Percentiles rank a stretch among this genome's conserved stretches.
These are phyloP conservation scores for Rubia peregrina DNA, from an alignment of 305 asterid species.

Conservation along the genomic window DNA sequence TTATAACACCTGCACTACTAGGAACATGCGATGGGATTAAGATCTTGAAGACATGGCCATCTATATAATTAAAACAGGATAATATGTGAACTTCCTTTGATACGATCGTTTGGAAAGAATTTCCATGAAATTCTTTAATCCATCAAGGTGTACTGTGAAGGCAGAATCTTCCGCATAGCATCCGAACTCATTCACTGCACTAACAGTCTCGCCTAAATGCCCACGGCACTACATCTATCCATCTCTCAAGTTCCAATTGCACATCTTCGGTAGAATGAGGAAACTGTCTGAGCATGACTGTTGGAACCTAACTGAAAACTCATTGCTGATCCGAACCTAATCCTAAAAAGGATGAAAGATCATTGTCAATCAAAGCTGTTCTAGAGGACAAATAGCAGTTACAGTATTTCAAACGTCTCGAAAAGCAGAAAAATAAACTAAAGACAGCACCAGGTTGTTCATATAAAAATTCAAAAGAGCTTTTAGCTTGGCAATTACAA, in stretches of 20 bases:
- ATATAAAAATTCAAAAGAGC: background rate
- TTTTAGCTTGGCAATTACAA: background rate
- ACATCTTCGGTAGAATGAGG: background rate
- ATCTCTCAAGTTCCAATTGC: background rate
- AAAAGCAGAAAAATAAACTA: background rate
- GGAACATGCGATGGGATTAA: background rate
- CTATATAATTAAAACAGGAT: no score
- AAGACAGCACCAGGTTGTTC: background rate
- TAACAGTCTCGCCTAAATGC: background rate
- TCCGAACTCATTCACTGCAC: background rate
- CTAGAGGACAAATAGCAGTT: background rate
- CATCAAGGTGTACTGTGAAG: background rate
- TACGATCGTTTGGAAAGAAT: background rate
- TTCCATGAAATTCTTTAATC: background rate
- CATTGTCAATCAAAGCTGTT: background rate
- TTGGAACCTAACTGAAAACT: background rate
- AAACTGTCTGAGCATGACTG: background rate
- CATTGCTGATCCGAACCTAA: background rate
- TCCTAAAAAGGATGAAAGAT: background rate
- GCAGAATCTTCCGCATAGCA: background rate
- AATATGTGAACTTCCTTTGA: background rate
- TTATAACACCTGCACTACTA: background rate
- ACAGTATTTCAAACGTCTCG: background rate
- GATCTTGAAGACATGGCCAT: background rate
- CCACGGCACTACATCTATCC: background rate